Conservation (phyloP, 129 eudicot species). For the Saposhnikovia divaricata region DNA sequence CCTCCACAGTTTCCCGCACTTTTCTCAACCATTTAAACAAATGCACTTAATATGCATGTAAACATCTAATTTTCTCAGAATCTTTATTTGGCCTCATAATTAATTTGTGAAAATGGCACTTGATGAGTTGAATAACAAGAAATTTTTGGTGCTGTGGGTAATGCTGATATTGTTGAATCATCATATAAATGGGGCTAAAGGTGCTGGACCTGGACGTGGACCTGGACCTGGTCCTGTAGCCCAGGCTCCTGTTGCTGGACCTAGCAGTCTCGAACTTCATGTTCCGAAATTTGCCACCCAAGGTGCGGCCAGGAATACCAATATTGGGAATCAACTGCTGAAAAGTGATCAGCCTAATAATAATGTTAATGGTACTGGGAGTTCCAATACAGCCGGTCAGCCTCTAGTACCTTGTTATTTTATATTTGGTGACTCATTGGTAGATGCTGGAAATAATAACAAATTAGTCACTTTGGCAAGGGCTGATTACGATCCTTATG, state of each 20-base stretch:
- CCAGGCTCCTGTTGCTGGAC: neutral
- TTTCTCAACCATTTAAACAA: neutral
- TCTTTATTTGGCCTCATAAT: neutral
- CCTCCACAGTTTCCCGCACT: neutral
- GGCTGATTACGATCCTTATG: neutral
- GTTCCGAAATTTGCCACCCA: neutral
- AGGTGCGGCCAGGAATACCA: neutral
- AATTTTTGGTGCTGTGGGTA: neutral
- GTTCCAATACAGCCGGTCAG: neutral
- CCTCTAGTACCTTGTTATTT: neutral
- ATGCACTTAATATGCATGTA: neutral
- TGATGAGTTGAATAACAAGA: neutral
- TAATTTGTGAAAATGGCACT: neutral
- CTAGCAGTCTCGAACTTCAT: too few species aligned
- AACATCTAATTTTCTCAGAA: too few species aligned
- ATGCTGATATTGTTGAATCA: neutral
- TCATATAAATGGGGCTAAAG: neutral
- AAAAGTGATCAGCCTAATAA: too few species aligned
- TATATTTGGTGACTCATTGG: slow-evolving; percentile 1
- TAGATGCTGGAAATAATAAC: slow-evolving; percentile 1
- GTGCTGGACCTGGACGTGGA: neutral
- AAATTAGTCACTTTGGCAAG: neutral
- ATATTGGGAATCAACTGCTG: too few species aligned
- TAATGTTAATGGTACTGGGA: neutral
- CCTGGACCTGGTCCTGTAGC: neutral